Conservation (phyloP, 2,329 filamentous ascomycete species). For the Cladophialophora psammophila region DNA sequence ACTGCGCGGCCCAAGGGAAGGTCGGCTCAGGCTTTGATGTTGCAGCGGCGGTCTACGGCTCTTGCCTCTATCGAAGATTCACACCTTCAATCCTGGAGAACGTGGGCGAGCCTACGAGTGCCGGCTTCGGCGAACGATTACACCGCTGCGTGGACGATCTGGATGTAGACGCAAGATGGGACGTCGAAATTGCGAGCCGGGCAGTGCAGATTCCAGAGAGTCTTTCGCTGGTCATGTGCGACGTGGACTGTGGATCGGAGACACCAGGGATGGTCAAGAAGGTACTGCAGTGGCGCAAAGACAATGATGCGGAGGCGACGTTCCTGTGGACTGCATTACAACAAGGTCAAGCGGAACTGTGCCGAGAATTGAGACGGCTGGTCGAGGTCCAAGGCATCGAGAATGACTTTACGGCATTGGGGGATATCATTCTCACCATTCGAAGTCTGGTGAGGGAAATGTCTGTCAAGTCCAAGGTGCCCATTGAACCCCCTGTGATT, state of each 20-base stretch:
- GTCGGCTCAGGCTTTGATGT: constrained; percentile 96
- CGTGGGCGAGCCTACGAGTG: constrained; percentile 70
- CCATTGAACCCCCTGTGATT: constrained; percentile 88
- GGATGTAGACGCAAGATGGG: constrained; percentile 67
- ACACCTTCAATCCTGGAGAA: constrained; percentile 75
- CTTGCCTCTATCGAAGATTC: constrained; percentile 91
- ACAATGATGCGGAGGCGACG: constrained; percentile 69
- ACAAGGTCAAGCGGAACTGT: constrained; percentile 73
- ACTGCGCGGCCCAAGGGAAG: constrained; percentile 96
- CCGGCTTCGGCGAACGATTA: constrained; percentile 72
- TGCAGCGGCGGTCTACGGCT: constrained; percentile 89
- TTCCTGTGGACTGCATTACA: constrained; percentile 79
- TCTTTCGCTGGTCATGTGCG: constrained; percentile 86
- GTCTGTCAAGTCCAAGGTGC: constrained; percentile 76
- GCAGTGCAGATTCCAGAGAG: constrained; percentile 74
- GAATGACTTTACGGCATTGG: constrained; percentile 61
- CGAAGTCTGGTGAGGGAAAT: constrained; percentile 74
- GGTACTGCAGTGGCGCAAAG: constrained; percentile 80
- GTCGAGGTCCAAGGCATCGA: constrained; percentile 55
- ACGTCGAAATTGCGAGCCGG: constrained; percentile 76
- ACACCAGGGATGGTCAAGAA: constrained; percentile 96
- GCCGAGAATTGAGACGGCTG: constrained; percentile 65
- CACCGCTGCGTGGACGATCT: constrained; percentile 70
- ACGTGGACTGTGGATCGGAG: constrained; percentile 92
- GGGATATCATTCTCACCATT: constrained; percentile 59